phyloP scores from a whole-genome alignment of 139 green algal genomes.

The Deuterostichococcus epilithicus region DNA sequence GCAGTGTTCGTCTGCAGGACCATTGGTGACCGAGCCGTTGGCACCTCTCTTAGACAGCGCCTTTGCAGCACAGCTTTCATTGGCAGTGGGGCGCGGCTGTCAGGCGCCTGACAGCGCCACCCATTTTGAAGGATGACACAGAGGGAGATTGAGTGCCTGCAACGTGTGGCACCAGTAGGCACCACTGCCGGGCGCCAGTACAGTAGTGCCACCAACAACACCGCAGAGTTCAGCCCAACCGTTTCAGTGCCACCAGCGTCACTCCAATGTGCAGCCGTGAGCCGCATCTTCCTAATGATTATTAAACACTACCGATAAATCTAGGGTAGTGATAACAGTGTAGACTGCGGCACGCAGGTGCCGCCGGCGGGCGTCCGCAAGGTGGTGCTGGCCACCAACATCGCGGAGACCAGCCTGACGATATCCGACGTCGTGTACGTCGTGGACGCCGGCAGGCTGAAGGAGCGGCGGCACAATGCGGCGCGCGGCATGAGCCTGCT shows the following conservation, averaged over 20 bases:
- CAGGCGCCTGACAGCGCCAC: no score
- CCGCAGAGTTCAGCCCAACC: no score
- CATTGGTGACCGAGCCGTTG: no score
- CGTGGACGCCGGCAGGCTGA: constrained; percentile 79
- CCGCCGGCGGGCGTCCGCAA: constrained; percentile 61
- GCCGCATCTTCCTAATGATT: not conserved
- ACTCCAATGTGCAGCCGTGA: not conserved
- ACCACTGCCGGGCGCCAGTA: no score
- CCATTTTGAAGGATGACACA: no score
- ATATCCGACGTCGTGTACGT: constrained; percentile 95
- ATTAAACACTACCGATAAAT: not conserved
- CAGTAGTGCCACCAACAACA: no score
- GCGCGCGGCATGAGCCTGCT: constrained; percentile 70
- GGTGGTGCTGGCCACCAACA: constrained; percentile 94
- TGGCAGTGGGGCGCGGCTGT: no score
- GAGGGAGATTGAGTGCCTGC: no score
- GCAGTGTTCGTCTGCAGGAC: no score
- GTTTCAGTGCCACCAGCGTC: not conserved
- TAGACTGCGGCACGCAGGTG: constrained; percentile 14
- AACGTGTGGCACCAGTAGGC: no score
- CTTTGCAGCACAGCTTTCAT: no score
- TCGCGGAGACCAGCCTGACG: constrained; percentile 94
- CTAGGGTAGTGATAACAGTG: not conserved
- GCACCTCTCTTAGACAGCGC: no score
- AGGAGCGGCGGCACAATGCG: constrained; percentile 71